Conservation (phyloP, 2,329 filamentous ascomycete species). For the Lachnellula hyalina region DNA sequence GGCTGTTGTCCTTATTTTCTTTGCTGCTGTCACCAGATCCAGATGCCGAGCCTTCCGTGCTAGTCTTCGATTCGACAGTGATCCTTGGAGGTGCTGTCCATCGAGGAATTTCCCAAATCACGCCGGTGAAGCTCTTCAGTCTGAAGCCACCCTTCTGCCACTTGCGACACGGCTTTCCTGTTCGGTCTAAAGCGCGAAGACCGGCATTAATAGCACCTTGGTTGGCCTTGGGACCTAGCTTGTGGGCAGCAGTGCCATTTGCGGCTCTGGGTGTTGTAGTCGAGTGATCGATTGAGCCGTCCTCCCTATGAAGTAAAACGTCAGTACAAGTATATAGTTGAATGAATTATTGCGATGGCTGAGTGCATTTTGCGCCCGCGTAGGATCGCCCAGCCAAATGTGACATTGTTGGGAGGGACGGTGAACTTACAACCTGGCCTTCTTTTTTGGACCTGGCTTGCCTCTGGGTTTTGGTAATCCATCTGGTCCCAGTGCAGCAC, state of each 20-base stretch:
- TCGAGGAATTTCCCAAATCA: slow-evolving; percentile 72
- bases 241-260: slow-evolving; percentile 52
- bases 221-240: slow-evolving; percentile 93
- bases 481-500: slow-evolving; percentile 56
- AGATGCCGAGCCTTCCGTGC: slow-evolving; percentile 40
- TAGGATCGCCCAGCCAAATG: too few species aligned
- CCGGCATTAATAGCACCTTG: slow-evolving; percentile 96
- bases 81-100: slow-evolving; percentile 71
- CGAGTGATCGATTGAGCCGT: slow-evolving; percentile 56
- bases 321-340: slow-evolving; percentile 1
- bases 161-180: slow-evolving; percentile 84
- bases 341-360: background rate
- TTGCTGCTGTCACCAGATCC: slow-evolving; percentile 50
- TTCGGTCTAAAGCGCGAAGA: slow-evolving; percentile 86
- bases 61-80: slow-evolving; percentile 39
- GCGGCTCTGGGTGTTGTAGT: slow-evolving; percentile 37
- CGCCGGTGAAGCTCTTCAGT: slow-evolving; percentile 89
- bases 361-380: too few species aligned
- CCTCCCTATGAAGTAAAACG: slow-evolving; percentile 47
- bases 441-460: slow-evolving; percentile 96
- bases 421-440: slow-evolving; percentile 76
- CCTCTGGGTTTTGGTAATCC: slow-evolving; percentile 63
- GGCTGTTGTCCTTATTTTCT: slow-evolving; percentile 57
- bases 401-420: background rate
- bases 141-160: slow-evolving; percentile 81